Base-by-base conservation (phyloP, 2,329 filamentous ascomycete species). In the Venturia effusa region DNA sequence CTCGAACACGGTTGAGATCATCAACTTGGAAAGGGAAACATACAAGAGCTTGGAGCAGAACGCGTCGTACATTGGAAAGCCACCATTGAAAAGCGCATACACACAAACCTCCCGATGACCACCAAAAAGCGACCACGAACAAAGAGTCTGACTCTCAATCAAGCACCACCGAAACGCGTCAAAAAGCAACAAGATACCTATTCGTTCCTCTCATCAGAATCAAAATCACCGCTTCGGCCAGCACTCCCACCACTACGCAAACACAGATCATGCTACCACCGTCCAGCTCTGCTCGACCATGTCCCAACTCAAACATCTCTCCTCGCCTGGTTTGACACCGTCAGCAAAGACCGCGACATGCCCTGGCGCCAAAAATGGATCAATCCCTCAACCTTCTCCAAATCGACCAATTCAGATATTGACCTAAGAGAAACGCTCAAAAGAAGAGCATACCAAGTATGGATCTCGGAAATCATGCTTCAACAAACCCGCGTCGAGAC, bases 391-490 rank as follows among this genome's bases (percentile, higher is more conserved):
- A 68, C 79, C 6, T 69, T 74, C 19, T 67, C 17, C 45, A 27
- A 40, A n/a, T 57, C 67, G 1, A 67, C 64, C 4, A 51, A 51
- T 15, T 59, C 32, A 10, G 66, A 70, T 30, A 66, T 70, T 1
- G 72, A 74, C n/a, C 73, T 81, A 10, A 76, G 77, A 37, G 59
- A 65, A n/a, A 71, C 71, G 2, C 74, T 86, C 13, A 79, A 81
- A 65, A 78, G 74, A 37, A 80, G 84, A 59, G 84, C 84, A 1
- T 87, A 87, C 73, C 80, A 86, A 70, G 84, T 87, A 59, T 87
- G 84, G 83, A 85, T 87, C 69, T 84, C 81, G 69, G 84, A 87
- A 74, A 82, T 86, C 68, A 87, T 87, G 84, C 78, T 87, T 13
- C 84, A 87, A 71, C 84, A 87, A 73, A 87, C 84, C 1, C 82